Evolutionary conservation across 306 rosid species (phyloP).

Genomic region (Castanopsis chinensis): DNA sequence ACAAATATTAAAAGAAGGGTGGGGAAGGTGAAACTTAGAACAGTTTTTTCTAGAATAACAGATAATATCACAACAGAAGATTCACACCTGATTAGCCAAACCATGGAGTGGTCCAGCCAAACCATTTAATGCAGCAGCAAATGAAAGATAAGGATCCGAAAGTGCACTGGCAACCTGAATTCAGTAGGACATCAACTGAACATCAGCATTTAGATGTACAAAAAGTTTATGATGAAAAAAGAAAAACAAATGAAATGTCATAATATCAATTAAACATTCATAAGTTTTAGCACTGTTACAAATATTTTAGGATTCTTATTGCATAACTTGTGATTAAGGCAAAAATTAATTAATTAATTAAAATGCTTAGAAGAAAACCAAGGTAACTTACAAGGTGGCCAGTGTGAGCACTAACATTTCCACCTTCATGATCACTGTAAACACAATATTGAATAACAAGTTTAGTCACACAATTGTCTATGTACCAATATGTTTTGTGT

Average conservation of each 20-base stretch:
- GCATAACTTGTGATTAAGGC: not conserved
- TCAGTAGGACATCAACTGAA: slow-evolving; percentile 23
- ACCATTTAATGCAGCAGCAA: slow-evolving; percentile 96
- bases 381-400: slow-evolving; percentile 78
- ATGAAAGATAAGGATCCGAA: slow-evolving; percentile 95
- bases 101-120: slow-evolving; percentile 99
- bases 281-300: not conserved
- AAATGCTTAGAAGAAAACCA: slow-evolving; percentile 17
- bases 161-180: slow-evolving; percentile 91
- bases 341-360: not conserved
- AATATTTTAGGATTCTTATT: slow-evolving; percentile 6
- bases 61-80: slow-evolving; percentile 10
- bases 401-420: slow-evolving; percentile 96
- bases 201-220: not conserved
- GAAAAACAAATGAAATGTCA: not conserved
- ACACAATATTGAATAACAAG: slow-evolving; percentile 19
- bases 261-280: slow-evolving; percentile 2
- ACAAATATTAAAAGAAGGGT: slow-evolving; percentile 7
- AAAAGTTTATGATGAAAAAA: not conserved
- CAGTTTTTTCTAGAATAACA: not conserved
- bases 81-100: slow-evolving; percentile 94
- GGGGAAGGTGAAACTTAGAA: not conserved
- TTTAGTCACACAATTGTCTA: not conserved
- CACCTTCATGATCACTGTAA: slow-evolving; percentile 99
- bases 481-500: slow-evolving; percentile 7